A percentile compares a stretch with the other conserved stretches of the same genome.
Evolutionary conservation across 2,329 filamentous ascomycete genomes (phyloP).

Genomic region (Fusarium praegraminearum): DNA sequence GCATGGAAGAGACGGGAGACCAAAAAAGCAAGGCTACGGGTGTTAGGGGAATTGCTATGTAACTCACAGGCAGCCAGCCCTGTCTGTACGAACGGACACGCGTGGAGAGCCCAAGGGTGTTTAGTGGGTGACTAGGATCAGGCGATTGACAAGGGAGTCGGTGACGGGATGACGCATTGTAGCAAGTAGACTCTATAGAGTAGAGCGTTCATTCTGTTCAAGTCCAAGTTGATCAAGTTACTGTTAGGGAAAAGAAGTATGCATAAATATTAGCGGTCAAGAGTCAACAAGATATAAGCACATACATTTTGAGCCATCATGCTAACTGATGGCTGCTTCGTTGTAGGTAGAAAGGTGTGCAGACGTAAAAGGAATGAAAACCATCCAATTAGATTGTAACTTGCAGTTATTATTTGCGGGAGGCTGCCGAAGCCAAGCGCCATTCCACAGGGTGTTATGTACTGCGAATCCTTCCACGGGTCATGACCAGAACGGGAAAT

Average conservation of each 20-base stretch:
- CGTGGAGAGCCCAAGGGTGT: slow-evolving; percentile 36
- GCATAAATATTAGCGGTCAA: neutral
- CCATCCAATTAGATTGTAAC: slow-evolving; percentile 14
- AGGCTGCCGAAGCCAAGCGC: slow-evolving; percentile 36
- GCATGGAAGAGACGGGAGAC: neutral
- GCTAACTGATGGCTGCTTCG: neutral
- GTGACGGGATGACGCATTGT: slow-evolving; percentile 37
- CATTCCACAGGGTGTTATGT: slow-evolving; percentile 14
- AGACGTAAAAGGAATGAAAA: slow-evolving; percentile 4
- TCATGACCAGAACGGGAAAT: slow-evolving; percentile 17
- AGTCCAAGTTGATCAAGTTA: neutral
- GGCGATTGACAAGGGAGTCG: slow-evolving; percentile 25
- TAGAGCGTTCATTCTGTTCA: neutral
- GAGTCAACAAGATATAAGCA: neutral
- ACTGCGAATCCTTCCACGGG: neutral
- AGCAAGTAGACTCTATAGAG: neutral
- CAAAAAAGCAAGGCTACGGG: slow-evolving; percentile 34
- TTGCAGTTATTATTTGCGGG: slow-evolving; percentile 21
- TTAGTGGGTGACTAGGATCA: slow-evolving; percentile 38
- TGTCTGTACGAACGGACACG: slow-evolving; percentile 17
- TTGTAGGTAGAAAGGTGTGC: neutral
- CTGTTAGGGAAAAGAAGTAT: neutral
- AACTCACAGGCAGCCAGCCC: slow-evolving; percentile 15
- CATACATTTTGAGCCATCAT: neutral
- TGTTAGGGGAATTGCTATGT: slow-evolving; percentile 16